Evolutionary conservation across 108 stramenopile genomes (phyloP).

Genomic region (Discostella stelligeroides): DNA sequence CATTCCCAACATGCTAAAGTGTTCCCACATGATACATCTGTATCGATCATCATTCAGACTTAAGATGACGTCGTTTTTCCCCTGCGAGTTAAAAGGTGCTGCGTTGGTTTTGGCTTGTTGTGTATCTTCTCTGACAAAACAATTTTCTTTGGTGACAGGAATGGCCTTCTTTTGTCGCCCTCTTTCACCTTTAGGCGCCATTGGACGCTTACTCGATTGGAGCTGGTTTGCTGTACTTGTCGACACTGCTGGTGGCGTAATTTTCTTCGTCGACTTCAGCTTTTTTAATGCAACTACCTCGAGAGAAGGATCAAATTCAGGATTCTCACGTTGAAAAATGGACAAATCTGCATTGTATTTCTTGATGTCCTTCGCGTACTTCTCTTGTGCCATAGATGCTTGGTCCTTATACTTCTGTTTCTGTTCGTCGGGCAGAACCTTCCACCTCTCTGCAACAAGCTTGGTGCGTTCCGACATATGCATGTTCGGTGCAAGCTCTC

Average conservation of each 20-base stretch:
- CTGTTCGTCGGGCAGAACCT: conserved; percentile 12
- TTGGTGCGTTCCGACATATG: conserved; percentile 20
- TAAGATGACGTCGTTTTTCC: conserved; percentile 11
- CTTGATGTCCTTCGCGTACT: conserved; percentile 10
- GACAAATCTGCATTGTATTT: conserved; percentile 19
- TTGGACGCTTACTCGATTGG: too few species aligned
- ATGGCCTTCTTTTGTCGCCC: conserved; percentile 19
- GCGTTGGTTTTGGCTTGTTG: neutral
- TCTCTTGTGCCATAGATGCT: conserved; percentile 5
- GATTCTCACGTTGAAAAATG: conserved; percentile 20
- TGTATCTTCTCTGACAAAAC: neutral
- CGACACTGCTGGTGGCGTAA: neutral
- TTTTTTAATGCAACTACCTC: neutral
- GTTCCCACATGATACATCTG: conserved; percentile 11
- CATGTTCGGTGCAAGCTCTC: conserved; percentile 8
- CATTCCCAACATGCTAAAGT: conserved; percentile 7
- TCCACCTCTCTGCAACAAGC: conserved; percentile 24
- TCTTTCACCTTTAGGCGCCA: conserved; percentile 9
- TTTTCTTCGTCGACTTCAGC: conserved; percentile 4
- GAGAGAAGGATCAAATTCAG: neutral
- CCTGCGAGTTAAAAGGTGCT: neutral
- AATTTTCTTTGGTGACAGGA: neutral
- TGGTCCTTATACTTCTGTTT: conserved; percentile 27
- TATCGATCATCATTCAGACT: conserved; percentile 20
- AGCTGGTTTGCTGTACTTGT: neutral